Base-by-base conservation (phyloP, 768 basidiomycete species). In the Coprinellus aureogranulatus region DNA sequence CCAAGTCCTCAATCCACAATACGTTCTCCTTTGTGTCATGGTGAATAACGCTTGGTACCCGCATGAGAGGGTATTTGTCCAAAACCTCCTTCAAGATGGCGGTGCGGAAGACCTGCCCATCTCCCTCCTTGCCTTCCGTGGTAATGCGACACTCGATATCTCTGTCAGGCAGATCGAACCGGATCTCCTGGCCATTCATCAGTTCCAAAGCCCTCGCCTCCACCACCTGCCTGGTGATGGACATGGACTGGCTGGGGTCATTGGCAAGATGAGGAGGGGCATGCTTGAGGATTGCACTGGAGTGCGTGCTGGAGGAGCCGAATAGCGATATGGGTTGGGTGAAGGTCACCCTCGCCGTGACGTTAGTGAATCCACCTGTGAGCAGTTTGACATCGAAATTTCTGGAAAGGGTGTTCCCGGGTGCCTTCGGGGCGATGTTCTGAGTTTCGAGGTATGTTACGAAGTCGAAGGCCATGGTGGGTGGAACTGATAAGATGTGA, bases 1-100 rank as follows among this genome's bases (percentile, higher is more conserved):
- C 66, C 8, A 68, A 58, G 48, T 68, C 67, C 18, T 64, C 54
- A 12, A 67, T 64, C 66, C 64, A 68, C n/a, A 68, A 60, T 0
- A 68, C 66, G 25, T 65, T 63, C 10, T 61, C n/a, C 42, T 62
- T 25, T 0, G 28, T 28, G 52, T 68, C 66, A 52, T 64, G 64
- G 12, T 62, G 55, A 16, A 68, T 59, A 8, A 67, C 48, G 3
- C 41, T 39, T 11, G 66, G 66, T 1, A 67, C 58, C 9, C 28
- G 47, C 23, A 57, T 57, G n/a, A 50, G 5, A 4, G 55, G 55
- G 31, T 39, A 57, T 12, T 46, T 2, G 16, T 57, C 46, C 31
- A 57, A 26, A 1, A 41, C 31, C 1, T 50, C 48, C 42, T 57
- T 59, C 22, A 68, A 8, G n/a, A 22, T 34, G 14, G 53, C 30